Evolutionary conservation across 1,284 basidiomycete species (phyloP).

Genomic region (Tilletiopsis washingtonensis): DNA sequence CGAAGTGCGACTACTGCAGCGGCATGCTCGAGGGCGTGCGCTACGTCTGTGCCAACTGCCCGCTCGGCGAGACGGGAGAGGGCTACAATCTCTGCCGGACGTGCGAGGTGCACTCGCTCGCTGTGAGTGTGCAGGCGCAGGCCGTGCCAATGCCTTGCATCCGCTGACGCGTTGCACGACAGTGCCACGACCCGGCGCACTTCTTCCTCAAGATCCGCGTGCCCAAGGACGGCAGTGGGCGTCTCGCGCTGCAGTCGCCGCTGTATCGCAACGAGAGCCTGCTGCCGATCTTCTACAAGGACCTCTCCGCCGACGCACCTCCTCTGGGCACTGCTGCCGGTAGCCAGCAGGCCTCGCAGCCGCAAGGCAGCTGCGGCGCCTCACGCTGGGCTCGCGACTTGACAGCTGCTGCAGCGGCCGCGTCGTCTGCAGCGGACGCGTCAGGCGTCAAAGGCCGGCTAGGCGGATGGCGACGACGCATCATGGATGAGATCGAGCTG

Average conservation of each 20-base stretch:
- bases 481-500: too few relatives aligned
- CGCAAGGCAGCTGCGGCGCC: too few relatives aligned
- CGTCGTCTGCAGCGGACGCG: neutral
- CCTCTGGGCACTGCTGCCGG: too few relatives aligned
- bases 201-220: conserved; percentile 15
- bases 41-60: conserved; percentile 13
- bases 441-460: too few relatives aligned
- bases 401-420: too few relatives aligned
- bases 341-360: too few relatives aligned
- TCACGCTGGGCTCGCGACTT: too few relatives aligned
- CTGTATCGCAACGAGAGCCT: neutral
- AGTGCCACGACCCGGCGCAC: conserved; percentile 13
- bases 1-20: neutral
- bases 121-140: neutral
- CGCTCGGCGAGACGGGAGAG: neutral
- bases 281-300: conserved; percentile 7
- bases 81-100: conserved; percentile 11
- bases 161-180: neutral
- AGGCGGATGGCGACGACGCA: too few relatives aligned
- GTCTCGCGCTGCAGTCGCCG: too few relatives aligned
- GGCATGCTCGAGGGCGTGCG: conserved; percentile 3
- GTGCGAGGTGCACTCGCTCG: conserved; percentile 9
- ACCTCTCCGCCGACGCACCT: neutral
- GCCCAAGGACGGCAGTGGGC: neutral
- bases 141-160: neutral